Conservation (phyloP, 176 grass and related monocot species). For the Carex cristatella region DNA sequence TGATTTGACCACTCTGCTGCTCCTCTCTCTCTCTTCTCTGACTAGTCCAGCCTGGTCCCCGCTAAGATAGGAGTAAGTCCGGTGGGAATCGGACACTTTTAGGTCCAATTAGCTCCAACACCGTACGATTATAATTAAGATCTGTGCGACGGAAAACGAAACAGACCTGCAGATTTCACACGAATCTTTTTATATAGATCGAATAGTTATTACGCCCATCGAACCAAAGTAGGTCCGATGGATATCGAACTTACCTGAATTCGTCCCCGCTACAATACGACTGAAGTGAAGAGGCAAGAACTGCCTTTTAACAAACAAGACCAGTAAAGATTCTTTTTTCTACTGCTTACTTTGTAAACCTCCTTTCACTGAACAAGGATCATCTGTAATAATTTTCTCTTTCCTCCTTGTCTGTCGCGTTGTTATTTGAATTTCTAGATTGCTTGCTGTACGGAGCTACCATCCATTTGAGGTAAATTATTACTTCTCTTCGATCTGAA, state of each 20-base stretch:
- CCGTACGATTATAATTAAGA: too few species aligned
- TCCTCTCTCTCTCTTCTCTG: background rate
- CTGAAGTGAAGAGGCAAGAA: background rate
- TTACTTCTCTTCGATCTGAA: background rate
- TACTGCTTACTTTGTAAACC: background rate
- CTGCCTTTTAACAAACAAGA: slow-evolving; percentile 12
- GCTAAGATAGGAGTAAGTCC: too few species aligned
- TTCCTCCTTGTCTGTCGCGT: background rate
- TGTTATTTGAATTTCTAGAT: slow-evolving; percentile 15
- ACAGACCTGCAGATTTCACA: too few species aligned
- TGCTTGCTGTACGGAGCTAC: background rate
- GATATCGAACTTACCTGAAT: too few species aligned
- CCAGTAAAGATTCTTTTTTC: background rate
- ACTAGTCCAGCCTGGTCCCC: background rate
- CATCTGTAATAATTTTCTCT: background rate
- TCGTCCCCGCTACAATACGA: too few species aligned
- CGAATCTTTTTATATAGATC: too few species aligned
- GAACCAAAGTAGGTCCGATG: too few species aligned
- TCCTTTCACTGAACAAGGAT: background rate
- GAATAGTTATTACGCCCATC: too few species aligned
- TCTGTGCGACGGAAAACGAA: too few species aligned
- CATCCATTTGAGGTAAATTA: background rate
- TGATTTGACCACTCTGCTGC: background rate
- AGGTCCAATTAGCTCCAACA: too few species aligned
- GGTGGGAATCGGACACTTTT: too few species aligned